These are phyloP conservation scores for Pyrus bretschneideri DNA, from an alignment of 306 rosid genomes.

Conservation along the genomic window DNA sequence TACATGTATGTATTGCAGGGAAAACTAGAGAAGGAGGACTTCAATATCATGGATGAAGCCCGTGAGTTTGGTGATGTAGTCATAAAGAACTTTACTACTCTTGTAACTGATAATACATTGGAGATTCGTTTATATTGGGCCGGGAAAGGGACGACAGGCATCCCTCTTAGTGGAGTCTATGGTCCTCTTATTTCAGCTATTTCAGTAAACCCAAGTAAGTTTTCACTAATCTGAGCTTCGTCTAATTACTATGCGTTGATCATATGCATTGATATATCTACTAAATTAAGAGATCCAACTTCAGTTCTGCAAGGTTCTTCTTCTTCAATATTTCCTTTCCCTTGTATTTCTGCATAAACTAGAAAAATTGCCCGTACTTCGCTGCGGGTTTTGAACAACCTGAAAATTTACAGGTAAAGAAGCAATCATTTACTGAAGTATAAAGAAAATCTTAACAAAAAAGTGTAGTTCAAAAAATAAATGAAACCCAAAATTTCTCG, in stretches of 20 bases:
- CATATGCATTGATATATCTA: no score
- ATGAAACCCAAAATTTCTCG: no score
- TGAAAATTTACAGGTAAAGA: no score
- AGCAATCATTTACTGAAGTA: no score
- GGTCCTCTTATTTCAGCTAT: constrained; percentile 52
- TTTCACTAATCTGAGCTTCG: not conserved
- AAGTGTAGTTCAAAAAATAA: no score
- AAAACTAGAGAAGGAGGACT: constrained; percentile 24
- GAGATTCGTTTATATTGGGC: constrained; percentile 44
- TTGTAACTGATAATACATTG: constrained; percentile 8
- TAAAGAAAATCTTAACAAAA: no score
- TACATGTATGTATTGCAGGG: constrained; percentile 7
- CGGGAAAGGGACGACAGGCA: constrained; percentile 35
- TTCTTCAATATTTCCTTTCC: no score
- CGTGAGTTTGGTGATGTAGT: constrained; percentile 22
- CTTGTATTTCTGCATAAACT: no score
- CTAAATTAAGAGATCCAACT: not conserved
- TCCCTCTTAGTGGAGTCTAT: constrained; percentile 26
- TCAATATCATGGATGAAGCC: constrained; percentile 29
- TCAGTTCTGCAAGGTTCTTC: no score
- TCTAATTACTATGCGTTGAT: not conserved
- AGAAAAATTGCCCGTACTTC: no score
- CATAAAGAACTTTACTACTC: not conserved
- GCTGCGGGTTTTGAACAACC: no score
- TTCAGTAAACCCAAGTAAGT: constrained; percentile 23